These are phyloP conservation scores for Clonostachys rosea DNA, from an alignment of 2,329 filamentous ascomycete genomes.

Conservation along the genomic window DNA sequence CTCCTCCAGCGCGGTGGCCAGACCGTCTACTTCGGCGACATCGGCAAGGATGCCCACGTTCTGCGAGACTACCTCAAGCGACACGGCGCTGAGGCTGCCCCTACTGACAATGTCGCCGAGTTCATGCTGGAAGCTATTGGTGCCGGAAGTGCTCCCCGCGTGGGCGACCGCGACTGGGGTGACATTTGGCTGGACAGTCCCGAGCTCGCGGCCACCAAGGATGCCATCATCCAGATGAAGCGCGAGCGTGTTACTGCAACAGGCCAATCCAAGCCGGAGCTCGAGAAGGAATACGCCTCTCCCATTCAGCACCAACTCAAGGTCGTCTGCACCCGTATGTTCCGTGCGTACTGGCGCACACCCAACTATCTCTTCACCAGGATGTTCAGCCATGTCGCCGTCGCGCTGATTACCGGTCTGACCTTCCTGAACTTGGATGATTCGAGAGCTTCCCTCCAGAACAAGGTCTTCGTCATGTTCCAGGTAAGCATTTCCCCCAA, in stretches of 20 bases:
- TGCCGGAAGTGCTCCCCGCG: slow-evolving; percentile 65
- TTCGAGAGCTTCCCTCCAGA: slow-evolving; percentile 72
- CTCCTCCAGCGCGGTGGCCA: slow-evolving; percentile 74
- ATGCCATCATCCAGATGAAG: slow-evolving; percentile 64
- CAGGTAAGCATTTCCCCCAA: slow-evolving; percentile 74
- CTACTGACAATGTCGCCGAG: slow-evolving; percentile 59
- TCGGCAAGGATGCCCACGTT: slow-evolving; percentile 68
- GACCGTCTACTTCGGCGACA: slow-evolving; percentile 82
- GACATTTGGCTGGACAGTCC: slow-evolving; percentile 73
- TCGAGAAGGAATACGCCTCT: slow-evolving; percentile 77
- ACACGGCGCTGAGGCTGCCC: slow-evolving; percentile 54
- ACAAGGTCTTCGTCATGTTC: slow-evolving; percentile 87
- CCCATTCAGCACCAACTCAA: slow-evolving; percentile 75
- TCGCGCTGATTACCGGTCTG: slow-evolving; percentile 74
- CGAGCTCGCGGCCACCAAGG: slow-evolving; percentile 63
- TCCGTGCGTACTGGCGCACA: slow-evolving; percentile 77
- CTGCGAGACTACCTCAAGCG: slow-evolving; percentile 61
- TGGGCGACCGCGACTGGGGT: slow-evolving; percentile 74
- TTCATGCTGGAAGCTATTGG: slow-evolving; percentile 86
- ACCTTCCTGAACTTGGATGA: slow-evolving; percentile 75
- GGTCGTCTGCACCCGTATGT: slow-evolving; percentile 67
- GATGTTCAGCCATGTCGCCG: slow-evolving; percentile 77
- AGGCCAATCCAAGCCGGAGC: slow-evolving; percentile 2
- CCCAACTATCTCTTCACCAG: slow-evolving; percentile 88
- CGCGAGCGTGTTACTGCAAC: slow-evolving; percentile 39